Conservation (phyloP, 345 rosid species). For the Triadica sebifera region DNA sequence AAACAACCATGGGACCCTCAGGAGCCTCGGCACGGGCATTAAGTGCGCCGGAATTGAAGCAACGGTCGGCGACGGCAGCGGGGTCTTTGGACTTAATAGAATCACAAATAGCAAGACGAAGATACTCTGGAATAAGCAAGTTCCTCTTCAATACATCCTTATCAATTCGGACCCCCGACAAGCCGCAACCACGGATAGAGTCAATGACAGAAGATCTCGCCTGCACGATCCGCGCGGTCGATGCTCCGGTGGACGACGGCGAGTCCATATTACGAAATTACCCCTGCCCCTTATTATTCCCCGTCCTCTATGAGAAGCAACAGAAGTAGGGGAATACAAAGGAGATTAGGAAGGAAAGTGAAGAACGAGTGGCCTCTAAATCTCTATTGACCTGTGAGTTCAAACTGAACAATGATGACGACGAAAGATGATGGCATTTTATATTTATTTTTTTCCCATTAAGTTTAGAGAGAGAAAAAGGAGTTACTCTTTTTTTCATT, state of each 20-base stretch:
- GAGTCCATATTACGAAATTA: conserved; percentile 37
- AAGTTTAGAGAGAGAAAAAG: background rate
- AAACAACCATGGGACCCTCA: conserved; percentile 74
- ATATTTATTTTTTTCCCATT: background rate
- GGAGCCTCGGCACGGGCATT: conserved; percentile 30
- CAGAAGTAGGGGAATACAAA: background rate
- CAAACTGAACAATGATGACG: background rate
- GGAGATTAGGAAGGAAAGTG: background rate
- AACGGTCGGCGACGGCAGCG: conserved; percentile 28
- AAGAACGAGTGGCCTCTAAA: background rate
- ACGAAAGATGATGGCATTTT: background rate
- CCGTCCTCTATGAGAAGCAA: background rate
- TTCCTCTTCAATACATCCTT: conserved; percentile 59
- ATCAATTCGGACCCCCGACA: conserved; percentile 62
- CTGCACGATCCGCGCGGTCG: conserved; percentile 52
- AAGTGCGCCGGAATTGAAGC: background rate
- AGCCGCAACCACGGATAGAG: conserved; percentile 56
- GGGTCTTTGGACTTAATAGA: conserved; percentile 51
- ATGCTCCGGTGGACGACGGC: conserved; percentile 41
- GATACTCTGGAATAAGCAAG: conserved; percentile 62
- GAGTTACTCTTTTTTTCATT: too few species aligned
- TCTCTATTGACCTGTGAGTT: too few species aligned
- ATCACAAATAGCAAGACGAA: conserved; percentile 62
- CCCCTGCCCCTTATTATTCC: background rate
- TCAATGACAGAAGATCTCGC: conserved; percentile 61